phyloP scores from a whole-genome alignment of 805 yeast species.

The Ogataea degrootiae region DNA sequence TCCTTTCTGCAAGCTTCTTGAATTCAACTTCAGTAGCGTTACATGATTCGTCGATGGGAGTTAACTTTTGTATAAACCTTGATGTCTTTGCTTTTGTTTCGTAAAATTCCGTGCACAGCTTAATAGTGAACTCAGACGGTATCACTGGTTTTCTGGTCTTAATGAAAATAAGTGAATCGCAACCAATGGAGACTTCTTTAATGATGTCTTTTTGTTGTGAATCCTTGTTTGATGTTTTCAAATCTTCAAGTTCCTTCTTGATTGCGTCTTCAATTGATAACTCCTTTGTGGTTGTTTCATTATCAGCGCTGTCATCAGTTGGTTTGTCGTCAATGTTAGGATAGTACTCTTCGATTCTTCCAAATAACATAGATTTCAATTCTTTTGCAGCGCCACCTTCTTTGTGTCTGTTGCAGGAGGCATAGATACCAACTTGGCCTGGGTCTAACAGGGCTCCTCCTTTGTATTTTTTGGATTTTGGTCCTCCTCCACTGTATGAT shows the following conservation, averaged over 20 bases:
- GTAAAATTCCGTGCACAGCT: constrained; percentile 56
- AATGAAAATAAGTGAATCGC: constrained; percentile 82
- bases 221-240: constrained; percentile 42
- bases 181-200: constrained; percentile 58
- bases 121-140: constrained; percentile 67
- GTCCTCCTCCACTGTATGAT: constrained; percentile 13
- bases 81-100: constrained; percentile 53
- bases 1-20: constrained; percentile 36
- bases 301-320: constrained; percentile 19
- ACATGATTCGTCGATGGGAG: constrained; percentile 76
- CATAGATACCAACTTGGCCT: constrained; percentile 81
- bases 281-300: constrained; percentile 35
- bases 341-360: constrained; percentile 44
- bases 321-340: constrained; percentile 22
- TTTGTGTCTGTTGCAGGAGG: constrained; percentile 78
- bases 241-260: constrained; percentile 59
- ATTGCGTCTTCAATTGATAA: constrained; percentile 74
- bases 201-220: constrained; percentile 42
- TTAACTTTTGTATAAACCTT: constrained; percentile 69
- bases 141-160: constrained; percentile 74
- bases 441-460: constrained; percentile 63
- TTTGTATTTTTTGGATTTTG: constrained; percentile 36
- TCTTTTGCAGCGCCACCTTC: constrained; percentile 79
- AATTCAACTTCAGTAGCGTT: constrained; percentile 70
- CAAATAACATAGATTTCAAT: constrained; percentile 53